phyloP scores from a whole-genome alignment of 192 early-diverging fungal species.

The Umbelopsis vinacea region DNA sequence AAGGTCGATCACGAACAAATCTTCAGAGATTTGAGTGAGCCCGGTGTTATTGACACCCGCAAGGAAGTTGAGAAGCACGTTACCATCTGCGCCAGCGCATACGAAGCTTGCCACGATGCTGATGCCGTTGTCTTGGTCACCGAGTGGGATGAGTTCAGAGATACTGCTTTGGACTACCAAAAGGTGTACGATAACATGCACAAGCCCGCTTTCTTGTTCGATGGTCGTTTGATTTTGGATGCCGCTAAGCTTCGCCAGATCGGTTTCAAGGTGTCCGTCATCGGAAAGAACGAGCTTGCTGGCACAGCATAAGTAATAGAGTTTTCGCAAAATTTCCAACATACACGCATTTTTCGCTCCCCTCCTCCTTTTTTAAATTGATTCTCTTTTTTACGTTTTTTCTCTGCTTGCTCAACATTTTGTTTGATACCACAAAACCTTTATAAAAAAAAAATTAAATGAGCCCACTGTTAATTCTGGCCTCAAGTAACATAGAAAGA shows the following conservation, averaged over 20 bases:
- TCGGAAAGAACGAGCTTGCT: constrained; percentile 63
- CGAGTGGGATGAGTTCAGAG: constrained; percentile 93
- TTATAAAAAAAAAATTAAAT: constrained; percentile 17
- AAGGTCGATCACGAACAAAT: constrained; percentile 82
- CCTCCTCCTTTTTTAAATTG: constrained; percentile 18
- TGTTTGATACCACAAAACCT: constrained; percentile 11
- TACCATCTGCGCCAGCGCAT: constrained; percentile 64
- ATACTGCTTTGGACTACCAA: constrained; percentile 64
- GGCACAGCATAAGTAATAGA: constrained; percentile 35
- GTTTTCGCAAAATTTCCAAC: constrained; percentile 9
- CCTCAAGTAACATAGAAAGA: neutral
- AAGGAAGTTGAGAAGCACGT: constrained; percentile 65
- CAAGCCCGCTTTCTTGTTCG: constrained; percentile 89
- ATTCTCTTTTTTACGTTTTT: constrained; percentile 17
- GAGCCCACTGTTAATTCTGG: neutral
- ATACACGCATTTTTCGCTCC: constrained; percentile 25
- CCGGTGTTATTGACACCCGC: constrained; percentile 54
- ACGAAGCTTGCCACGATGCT: constrained; percentile 70
- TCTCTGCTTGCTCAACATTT: constrained; percentile 1
- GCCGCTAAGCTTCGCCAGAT: constrained; percentile 64
- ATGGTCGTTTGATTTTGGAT: constrained; percentile 86
- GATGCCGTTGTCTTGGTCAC: constrained; percentile 85
- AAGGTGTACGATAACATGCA: constrained; percentile 72
- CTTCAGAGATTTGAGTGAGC: constrained; percentile 63
- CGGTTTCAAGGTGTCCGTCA: constrained; percentile 76